Conservation (phyloP, 2,329 filamentous ascomycete genomes). For the Penicillium sp. region DNA sequence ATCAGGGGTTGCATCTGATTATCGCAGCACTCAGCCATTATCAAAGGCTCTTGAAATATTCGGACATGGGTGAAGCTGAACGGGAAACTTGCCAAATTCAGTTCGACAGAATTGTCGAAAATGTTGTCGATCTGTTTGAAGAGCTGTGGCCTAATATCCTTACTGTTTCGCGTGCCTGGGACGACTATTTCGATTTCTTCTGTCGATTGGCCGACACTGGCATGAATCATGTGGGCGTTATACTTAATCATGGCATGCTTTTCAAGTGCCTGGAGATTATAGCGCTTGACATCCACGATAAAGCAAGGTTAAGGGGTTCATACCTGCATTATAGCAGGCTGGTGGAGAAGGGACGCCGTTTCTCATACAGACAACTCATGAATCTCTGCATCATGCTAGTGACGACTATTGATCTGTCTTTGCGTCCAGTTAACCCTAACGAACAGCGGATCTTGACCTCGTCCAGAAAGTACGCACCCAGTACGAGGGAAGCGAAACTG, state of each 20-base stretch:
- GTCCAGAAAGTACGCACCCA: constrained; percentile 41
- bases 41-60: constrained; percentile 42
- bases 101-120: constrained; percentile 35
- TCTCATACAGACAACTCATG: constrained; percentile 47
- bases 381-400: constrained; percentile 47
- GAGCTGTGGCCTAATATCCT: constrained; percentile 68
- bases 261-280: constrained; percentile 63
- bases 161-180: constrained; percentile 68
- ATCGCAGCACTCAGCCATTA: constrained; percentile 60
- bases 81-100: constrained; percentile 29
- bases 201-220: constrained; percentile 68
- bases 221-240: constrained; percentile 57
- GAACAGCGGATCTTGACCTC: constrained; percentile 23
- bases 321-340: constrained; percentile 53
- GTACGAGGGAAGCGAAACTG: constrained; percentile 36
- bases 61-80: constrained; percentile 30
- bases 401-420: constrained; percentile 42
- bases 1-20: constrained; percentile 51
- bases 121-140: constrained; percentile 54
- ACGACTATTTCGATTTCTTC: constrained; percentile 75
- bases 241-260: constrained; percentile 67
- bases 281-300: constrained; percentile 58
- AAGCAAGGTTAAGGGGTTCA: constrained; percentile 56
- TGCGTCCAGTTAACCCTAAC: constrained; percentile 31
- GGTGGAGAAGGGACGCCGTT: constrained; percentile 52